A percentile compares a stretch with the other conserved stretches of the same genome.
phyloP scores from a whole-genome alignment of 2,329 filamentous ascomycete genomes.

The Colletotrichum liriopes region DNA sequence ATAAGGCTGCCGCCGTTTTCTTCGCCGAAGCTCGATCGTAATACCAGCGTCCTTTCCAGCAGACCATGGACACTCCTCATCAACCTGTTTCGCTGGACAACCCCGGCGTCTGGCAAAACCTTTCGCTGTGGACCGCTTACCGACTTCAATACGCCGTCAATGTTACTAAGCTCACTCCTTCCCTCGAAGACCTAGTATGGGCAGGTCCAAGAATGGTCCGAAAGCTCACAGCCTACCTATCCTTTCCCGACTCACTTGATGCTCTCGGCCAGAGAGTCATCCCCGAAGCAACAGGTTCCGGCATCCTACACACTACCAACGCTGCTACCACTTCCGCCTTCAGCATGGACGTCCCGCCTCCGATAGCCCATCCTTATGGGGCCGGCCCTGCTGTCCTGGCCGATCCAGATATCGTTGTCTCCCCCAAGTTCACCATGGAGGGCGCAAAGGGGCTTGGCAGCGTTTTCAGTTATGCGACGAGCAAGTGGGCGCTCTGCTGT shows the following conservation, averaged over 20 bases:
- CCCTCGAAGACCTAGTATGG: slow-evolving; percentile 78
- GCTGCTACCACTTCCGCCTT: slow-evolving; percentile 60
- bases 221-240: slow-evolving; percentile 76
- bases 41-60: background rate
- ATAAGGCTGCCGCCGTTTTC: slow-evolving; percentile 27
- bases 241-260: slow-evolving; percentile 73
- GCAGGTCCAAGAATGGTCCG: slow-evolving; percentile 80
- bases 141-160: slow-evolving; percentile 63
- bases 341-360: slow-evolving; percentile 44
- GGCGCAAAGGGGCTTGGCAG: slow-evolving; percentile 81
- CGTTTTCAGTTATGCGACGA: slow-evolving; percentile 91
- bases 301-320: slow-evolving; percentile 57
- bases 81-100: slow-evolving; percentile 53
- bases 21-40: background rate
- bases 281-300: slow-evolving; percentile 69
- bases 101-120: slow-evolving; percentile 65
- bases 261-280: slow-evolving; percentile 73
- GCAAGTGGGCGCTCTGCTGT: slow-evolving; percentile 92
- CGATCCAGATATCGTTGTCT: slow-evolving; percentile 53
- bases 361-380: slow-evolving; percentile 2
- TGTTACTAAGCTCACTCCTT: slow-evolving; percentile 73
- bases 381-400: slow-evolving; percentile 54
- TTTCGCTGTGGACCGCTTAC: slow-evolving; percentile 68
- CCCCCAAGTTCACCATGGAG: slow-evolving; percentile 70
- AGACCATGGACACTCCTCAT: slow-evolving; percentile 33